Evolutionary conservation across 768 basidiomycete species (phyloP).

Genomic region (Cubamyces sp.): DNA sequence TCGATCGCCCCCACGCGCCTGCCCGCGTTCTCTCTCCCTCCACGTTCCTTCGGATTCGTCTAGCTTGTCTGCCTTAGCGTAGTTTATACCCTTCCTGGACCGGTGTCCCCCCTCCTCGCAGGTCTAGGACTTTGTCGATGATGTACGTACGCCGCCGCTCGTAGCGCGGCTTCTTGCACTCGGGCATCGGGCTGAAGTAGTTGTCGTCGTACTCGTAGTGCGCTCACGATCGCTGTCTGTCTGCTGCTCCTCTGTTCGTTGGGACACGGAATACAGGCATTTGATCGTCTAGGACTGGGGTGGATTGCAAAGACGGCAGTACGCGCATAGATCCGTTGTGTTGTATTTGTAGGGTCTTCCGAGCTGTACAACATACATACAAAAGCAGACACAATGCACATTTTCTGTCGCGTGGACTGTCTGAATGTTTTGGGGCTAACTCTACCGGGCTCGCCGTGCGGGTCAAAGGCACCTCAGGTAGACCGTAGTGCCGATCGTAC

Average conservation of each 20-base stretch:
- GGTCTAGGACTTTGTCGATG: not conserved
- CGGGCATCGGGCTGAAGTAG: too few species aligned
- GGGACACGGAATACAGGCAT: conserved; percentile 6
- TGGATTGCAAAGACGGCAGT: not conserved
- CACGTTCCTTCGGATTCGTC: conserved; percentile 1
- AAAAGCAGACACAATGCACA: not conserved
- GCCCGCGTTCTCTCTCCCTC: not conserved
- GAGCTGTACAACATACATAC: not conserved
- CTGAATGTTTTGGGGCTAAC: too few species aligned
- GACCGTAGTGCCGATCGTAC: too few species aligned
- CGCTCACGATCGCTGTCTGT: too few species aligned
- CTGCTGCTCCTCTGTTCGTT: not conserved
- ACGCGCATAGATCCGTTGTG: not conserved
- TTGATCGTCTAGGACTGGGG: not conserved
- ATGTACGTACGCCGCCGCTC: not conserved
- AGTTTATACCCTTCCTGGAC: not conserved
- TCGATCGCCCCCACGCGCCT: not conserved
- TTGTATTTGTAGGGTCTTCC: not conserved
- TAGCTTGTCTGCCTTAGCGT: not conserved
- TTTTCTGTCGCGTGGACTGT: not conserved
- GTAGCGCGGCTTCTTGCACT: not conserved
- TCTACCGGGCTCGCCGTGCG: too few species aligned
- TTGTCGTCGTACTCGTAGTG: too few species aligned
- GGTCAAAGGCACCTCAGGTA: too few species aligned
- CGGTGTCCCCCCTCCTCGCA: not conserved